A percentile compares a stretch with the other conserved stretches of the same genome.
Evolutionary conservation across 768 basidiomycete genomes (phyloP).

Genomic region (Calocybe indica): DNA sequence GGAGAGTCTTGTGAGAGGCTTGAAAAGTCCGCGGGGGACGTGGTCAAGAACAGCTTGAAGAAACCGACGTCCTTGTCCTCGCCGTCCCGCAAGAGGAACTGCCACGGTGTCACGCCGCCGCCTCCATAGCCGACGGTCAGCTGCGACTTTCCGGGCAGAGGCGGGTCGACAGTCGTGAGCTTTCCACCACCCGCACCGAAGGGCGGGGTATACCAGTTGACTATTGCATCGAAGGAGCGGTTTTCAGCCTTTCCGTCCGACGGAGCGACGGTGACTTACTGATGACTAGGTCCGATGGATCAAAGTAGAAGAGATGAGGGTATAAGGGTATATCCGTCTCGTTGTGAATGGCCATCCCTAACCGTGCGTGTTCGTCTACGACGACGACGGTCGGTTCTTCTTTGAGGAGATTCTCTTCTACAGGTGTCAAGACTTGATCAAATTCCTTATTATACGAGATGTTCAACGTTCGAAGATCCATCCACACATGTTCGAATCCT

Average conservation of each 20-base stretch:
- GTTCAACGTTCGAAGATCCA: constrained; percentile 24
- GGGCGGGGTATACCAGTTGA: constrained; percentile 21
- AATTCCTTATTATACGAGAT: constrained; percentile 13
- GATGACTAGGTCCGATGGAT: constrained; percentile 31
- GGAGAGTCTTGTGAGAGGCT: constrained; percentile 27
- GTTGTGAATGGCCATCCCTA: constrained; percentile 32
- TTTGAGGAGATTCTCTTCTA: constrained; percentile 21
- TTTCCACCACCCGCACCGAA: constrained; percentile 18
- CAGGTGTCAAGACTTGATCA: constrained; percentile 12
- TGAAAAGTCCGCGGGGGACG: constrained; percentile 25
- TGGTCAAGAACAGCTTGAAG: constrained; percentile 38
- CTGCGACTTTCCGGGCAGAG: constrained; percentile 18
- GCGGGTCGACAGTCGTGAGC: constrained; percentile 16
- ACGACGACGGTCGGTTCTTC: constrained; percentile 19
- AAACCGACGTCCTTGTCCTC: constrained; percentile 33
- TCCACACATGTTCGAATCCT: constrained; percentile 18
- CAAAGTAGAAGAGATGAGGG: constrained; percentile 36
- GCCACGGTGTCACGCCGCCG: constrained; percentile 23
- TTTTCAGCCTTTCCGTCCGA: background rate
- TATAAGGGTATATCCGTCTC: constrained; percentile 25
- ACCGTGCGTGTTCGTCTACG: constrained; percentile 16
- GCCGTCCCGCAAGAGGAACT: constrained; percentile 21
- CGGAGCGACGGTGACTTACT: constrained; percentile 14
- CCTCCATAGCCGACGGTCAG: constrained; percentile 35
- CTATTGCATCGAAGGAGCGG: constrained; percentile 6